These are phyloP conservation scores for Aspergillus sclerotioniger DNA, from an alignment of 495 filamentous ascomycete species.

Conservation along the genomic window DNA sequence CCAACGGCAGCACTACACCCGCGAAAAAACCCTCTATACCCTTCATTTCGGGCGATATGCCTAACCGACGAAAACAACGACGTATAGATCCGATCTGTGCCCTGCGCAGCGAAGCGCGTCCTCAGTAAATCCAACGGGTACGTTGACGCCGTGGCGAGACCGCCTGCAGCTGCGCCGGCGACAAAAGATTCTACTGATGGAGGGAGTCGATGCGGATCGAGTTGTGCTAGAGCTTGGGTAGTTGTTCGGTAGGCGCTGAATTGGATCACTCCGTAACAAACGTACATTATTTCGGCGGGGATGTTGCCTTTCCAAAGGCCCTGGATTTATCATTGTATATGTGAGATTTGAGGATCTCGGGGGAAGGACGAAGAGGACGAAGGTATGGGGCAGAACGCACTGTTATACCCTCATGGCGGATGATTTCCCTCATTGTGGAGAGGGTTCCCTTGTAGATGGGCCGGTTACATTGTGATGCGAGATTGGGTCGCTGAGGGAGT, in stretches of 20 bases:
- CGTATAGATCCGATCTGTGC: conserved; percentile 74
- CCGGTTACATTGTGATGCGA: conserved; percentile 52
- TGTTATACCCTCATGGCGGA: conserved; percentile 74
- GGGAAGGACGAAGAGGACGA: not conserved
- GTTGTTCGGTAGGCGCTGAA: conserved; percentile 84
- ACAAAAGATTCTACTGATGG: conserved; percentile 70
- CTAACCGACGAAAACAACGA: conserved; percentile 63
- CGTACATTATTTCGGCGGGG: conserved; percentile 89
- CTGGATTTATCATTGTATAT: conserved; percentile 25
- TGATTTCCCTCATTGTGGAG: conserved; percentile 71
- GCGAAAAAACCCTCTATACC: conserved; percentile 75
- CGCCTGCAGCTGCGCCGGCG: conserved; percentile 77
- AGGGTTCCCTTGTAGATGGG: conserved; percentile 79
- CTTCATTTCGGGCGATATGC: conserved; percentile 76
- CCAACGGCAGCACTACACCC: conserved; percentile 75
- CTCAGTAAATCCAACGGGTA: conserved; percentile 93
- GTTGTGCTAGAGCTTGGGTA: conserved; percentile 57
- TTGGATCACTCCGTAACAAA: conserved; percentile 83
- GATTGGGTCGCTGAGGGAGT: conserved; percentile 69
- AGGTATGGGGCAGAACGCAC: conserved; percentile 31
- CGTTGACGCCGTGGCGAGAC: conserved; percentile 73
- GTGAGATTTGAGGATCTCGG: not conserved
- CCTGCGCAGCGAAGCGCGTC: conserved; percentile 94
- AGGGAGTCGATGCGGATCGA: conserved; percentile 48
- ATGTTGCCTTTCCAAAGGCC: conserved; percentile 98